Evolutionary conservation across 202 grass and related monocot genomes (phyloP).

Genomic region (Eragrostis tef): DNA sequence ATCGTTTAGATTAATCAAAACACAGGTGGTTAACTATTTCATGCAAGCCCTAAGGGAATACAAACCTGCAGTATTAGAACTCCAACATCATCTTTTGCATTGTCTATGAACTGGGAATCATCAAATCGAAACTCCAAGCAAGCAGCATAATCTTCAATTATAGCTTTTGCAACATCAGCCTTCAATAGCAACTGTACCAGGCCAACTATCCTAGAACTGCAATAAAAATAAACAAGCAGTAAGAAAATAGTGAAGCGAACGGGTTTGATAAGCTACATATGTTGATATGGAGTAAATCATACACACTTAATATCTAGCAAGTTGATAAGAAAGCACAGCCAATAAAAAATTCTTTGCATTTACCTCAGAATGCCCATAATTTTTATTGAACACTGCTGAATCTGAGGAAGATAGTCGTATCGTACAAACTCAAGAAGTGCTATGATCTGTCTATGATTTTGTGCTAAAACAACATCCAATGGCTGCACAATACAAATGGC

Average conservation of each 20-base stretch:
- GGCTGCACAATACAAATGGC: conserved; percentile 57
- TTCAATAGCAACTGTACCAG: conserved; percentile 85
- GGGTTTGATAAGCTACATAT: conserved; percentile 25
- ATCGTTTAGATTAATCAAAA: conserved; percentile 26
- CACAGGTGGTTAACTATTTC: conserved; percentile 32
- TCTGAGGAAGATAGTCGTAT: conserved; percentile 87
- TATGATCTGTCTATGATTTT: conserved; percentile 76
- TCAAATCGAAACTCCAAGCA: conserved; percentile 94
- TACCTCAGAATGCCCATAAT: conserved; percentile 92
- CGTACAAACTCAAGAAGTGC: conserved; percentile 90
- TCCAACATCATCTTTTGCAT: conserved; percentile 81
- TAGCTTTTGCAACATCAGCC: conserved; percentile 70
- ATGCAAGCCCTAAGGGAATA: conserved; percentile 42
- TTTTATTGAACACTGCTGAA: conserved; percentile 92
- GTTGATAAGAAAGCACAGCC: not conserved
- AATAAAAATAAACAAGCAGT: conserved; percentile 31
- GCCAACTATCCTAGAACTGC: conserved; percentile 85
- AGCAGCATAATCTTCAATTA: conserved; percentile 91
- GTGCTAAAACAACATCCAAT: conserved; percentile 79
- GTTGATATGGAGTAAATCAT: conserved; percentile 1
- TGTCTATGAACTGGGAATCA: conserved; percentile 79
- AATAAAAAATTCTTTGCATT: conserved; percentile 19
- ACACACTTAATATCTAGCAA: conserved; percentile 9
- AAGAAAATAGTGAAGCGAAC: conserved; percentile 15
- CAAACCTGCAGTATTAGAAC: conserved; percentile 90